phyloP scores from a whole-genome alignment of 176 grass and related monocot genomes.

The Oryza punctata region DNA sequence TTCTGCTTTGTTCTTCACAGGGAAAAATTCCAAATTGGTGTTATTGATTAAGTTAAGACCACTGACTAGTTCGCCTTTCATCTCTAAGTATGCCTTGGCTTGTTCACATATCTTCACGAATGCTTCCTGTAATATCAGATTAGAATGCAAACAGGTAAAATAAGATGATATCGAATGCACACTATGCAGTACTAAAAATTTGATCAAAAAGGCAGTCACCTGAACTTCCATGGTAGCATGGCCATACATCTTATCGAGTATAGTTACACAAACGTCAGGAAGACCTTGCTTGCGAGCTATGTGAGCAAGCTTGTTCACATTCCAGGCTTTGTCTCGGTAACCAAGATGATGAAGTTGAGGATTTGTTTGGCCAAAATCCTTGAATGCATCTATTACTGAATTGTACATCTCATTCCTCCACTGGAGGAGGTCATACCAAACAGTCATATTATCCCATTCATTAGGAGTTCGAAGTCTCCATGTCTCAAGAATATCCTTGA shows the following conservation, averaged over 20 bases:
- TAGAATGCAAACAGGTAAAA: slow-evolving; percentile 23
- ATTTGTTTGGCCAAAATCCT: slow-evolving; percentile 88
- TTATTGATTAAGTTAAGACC: slow-evolving; percentile 94
- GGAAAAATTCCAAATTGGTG: slow-evolving; percentile 97
- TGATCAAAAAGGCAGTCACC: slow-evolving; percentile 51
- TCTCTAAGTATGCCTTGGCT: slow-evolving; percentile 97
- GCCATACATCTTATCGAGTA: slow-evolving; percentile 98
- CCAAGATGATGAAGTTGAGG: slow-evolving; percentile 99
- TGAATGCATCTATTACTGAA: slow-evolving; percentile 97
- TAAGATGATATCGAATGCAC: slow-evolving; percentile 3
- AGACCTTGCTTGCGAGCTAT: slow-evolving; percentile 96
- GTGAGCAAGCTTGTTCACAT: slow-evolving; percentile 98
- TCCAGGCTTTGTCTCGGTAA: slow-evolving; percentile 97
- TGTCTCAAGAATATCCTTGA: slow-evolving; percentile 99
- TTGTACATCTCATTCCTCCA: slow-evolving; percentile 99
- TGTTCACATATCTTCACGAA: slow-evolving; percentile 99
- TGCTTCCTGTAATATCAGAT: slow-evolving; percentile 78
- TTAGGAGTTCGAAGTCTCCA: slow-evolving; percentile 97
- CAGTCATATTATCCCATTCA: slow-evolving; percentile 92
- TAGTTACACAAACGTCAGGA: slow-evolving; percentile 95
- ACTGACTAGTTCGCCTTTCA: slow-evolving; percentile 91
- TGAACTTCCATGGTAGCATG: slow-evolving; percentile 99
- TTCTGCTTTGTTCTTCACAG: slow-evolving; percentile 95
- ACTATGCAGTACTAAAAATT: neutral
- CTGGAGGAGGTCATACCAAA: slow-evolving; percentile 98